Base-by-base conservation (phyloP, 2,329 filamentous ascomycete genomes). In the Apiospora saccharicola region DNA sequence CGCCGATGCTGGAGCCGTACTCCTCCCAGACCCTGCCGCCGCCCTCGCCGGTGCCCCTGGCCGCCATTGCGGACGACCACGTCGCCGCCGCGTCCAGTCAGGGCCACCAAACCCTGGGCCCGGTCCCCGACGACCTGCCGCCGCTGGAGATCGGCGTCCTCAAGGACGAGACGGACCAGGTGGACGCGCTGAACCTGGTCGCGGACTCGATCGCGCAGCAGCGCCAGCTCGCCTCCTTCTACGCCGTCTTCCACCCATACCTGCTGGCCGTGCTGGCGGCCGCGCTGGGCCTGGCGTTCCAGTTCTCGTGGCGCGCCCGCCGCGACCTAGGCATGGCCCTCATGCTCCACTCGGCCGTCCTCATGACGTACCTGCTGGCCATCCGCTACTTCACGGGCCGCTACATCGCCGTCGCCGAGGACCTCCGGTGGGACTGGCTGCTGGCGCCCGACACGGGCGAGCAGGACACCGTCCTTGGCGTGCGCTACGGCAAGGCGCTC, bases 201-300 rank as follows among this genome's bases (percentile, higher is more conserved):
- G 92, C 94, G 73, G 94, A 96, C 82, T 94, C 92, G 72, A 89
- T 97, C 69, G 93, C 94, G 47, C 92, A 97, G 82, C 94, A 96
- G 85, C 90, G 92, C 74, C 91, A 94, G 79, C 83, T 88, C 12
- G 90, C 93, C 26, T 89, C 90, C 57, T 84, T 85, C 71, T 84
- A 89, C 74, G 84, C 96, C 72, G 85, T 93, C 74, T 89, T 88
- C 77, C 90, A 94, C 82, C 90, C 89, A 0, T 80, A 89, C 34
- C 84, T 86, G 69, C 79, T 91, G 19, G 82, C 86, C 30, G 80
- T 85, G 10, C 82, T 90, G n/a, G 78, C 82, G 53, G 78, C 82
- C 14, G 76, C 82, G 22, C 81, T 90, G 24, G 84, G 81, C 14
- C 74, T 83, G 67, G 79, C 86, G 41, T 86, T 87, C 78, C 85